phyloP scores from a whole-genome alignment of 208 protist species.

The Crithidia acanthocephali region DNA sequence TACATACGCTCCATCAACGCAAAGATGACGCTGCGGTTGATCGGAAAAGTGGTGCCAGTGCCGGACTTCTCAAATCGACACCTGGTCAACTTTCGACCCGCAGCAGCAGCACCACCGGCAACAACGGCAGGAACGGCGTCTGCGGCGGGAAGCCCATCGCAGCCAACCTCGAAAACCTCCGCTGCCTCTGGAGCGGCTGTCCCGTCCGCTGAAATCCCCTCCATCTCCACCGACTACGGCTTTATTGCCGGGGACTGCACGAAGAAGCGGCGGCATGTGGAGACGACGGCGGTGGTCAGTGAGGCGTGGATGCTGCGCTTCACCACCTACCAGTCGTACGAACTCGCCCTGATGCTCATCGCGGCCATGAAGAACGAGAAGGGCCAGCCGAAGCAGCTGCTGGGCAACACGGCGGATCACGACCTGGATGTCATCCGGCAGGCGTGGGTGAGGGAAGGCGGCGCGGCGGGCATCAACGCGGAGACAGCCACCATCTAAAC shows the following conservation, averaged over 20 bases:
- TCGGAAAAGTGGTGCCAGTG: constrained; percentile 7
- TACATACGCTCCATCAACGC: constrained; percentile 6
- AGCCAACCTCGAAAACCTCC: not conserved
- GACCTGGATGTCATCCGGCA: constrained; percentile 2
- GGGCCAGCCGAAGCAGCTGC: not conserved
- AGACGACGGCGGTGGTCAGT: not conserved
- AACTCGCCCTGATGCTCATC: constrained; percentile 1
- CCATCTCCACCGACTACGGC: not conserved
- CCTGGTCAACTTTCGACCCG: too few species aligned
- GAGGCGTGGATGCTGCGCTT: constrained; percentile 20
- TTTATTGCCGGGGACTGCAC: not conserved
- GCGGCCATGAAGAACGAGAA: not conserved
- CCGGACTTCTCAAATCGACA: not conserved
- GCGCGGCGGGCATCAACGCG: not conserved
- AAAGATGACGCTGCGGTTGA: constrained; percentile 13
- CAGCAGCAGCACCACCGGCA: too few species aligned
- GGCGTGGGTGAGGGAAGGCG: not conserved
- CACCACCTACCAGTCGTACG: constrained; percentile 12
- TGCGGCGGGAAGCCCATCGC: not conserved
- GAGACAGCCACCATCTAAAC: not conserved
- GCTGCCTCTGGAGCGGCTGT: not conserved
- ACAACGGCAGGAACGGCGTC: not conserved
- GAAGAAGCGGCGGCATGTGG: not conserved
- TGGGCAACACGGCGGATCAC: not conserved
- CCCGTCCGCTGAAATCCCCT: not conserved